Conservation (phyloP, 306 rosid species). For the Dalbergia cultrata region DNA sequence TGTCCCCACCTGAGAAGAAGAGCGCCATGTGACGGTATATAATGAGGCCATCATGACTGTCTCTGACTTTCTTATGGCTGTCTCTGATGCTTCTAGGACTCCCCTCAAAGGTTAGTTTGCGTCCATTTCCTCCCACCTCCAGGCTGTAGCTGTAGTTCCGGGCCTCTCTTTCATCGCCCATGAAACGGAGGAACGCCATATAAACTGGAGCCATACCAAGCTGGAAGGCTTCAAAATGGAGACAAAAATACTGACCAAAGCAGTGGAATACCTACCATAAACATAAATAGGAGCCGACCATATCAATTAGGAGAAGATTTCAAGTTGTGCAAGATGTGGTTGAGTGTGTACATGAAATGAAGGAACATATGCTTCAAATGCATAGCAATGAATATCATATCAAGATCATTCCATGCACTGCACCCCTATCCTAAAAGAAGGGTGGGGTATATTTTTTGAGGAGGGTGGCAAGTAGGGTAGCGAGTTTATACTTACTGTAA, state of each 20-base stretch:
- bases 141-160: constrained; percentile 74
- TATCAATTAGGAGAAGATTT: constrained; percentile 33
- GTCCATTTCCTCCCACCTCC: constrained; percentile 82
- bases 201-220: constrained; percentile 82
- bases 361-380: constrained; percentile 38
- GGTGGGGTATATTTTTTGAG: not conserved
- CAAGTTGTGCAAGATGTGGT: constrained; percentile 21
- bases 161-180: constrained; percentile 80
- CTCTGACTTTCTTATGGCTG: constrained; percentile 77
- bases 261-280: constrained; percentile 75
- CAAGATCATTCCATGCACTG: constrained; percentile 6
- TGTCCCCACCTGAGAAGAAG: constrained; percentile 82
- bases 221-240: constrained; percentile 88
- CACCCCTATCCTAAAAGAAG: constrained; percentile 11
- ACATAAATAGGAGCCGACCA: constrained; percentile 18
- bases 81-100: constrained; percentile 77
- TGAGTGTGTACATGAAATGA: constrained; percentile 29
- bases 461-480: not conserved
- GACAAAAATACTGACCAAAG: constrained; percentile 81
- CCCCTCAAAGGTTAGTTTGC: constrained; percentile 77
- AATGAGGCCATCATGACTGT: constrained; percentile 82
- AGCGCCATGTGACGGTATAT: constrained; percentile 81
- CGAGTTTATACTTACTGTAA: constrained; percentile 64
- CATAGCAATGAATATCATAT: constrained; percentile 2
- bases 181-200: constrained; percentile 83